Conservation (phyloP, 2,329 filamentous ascomycete genomes). For the Penicillium polonicum region DNA sequence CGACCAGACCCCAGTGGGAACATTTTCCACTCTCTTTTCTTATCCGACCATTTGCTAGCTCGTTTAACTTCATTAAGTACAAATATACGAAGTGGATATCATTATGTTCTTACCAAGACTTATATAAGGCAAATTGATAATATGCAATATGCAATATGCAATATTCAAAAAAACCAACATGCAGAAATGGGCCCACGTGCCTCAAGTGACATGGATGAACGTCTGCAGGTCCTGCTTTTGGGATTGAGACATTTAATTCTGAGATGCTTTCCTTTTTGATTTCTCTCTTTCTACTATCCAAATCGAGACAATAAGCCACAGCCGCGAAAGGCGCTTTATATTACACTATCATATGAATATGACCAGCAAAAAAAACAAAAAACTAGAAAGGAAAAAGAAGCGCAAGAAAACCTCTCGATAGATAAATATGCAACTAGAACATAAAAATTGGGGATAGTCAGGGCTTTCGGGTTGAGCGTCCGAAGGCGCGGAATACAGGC, state of each 20-base stretch:
- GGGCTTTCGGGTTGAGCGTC: slow-evolving; percentile 19
- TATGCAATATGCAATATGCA: neutral
- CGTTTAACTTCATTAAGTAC: neutral
- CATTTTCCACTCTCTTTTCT: neutral
- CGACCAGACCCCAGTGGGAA: slow-evolving; percentile 2
- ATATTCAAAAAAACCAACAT: neutral
- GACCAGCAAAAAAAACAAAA: neutral
- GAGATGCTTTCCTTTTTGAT: neutral
- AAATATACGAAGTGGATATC: neutral
- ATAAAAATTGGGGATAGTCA: slow-evolving; percentile 23
- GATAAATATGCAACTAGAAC: slow-evolving; percentile 1
- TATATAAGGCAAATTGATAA: too few relatives aligned
- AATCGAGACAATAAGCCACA: slow-evolving; percentile 12
- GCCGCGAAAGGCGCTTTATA: slow-evolving; percentile 19
- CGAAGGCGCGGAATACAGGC: slow-evolving; percentile 12
- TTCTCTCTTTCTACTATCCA: neutral
- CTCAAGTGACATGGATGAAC: slow-evolving; percentile 4
- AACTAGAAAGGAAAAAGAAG: too few relatives aligned
- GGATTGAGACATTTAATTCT: slow-evolving; percentile 2
- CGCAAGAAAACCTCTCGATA: too few relatives aligned
- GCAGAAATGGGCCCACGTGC: slow-evolving; percentile 12
- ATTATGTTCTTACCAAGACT: neutral
- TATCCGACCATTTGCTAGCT: neutral
- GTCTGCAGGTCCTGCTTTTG: slow-evolving; percentile 4
- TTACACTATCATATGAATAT: neutral